Evolutionary conservation across 2,329 filamentous ascomycete genomes (phyloP), one percentile per base, ranked within the genome.

Genomic region (Chalara sp.): DNA sequence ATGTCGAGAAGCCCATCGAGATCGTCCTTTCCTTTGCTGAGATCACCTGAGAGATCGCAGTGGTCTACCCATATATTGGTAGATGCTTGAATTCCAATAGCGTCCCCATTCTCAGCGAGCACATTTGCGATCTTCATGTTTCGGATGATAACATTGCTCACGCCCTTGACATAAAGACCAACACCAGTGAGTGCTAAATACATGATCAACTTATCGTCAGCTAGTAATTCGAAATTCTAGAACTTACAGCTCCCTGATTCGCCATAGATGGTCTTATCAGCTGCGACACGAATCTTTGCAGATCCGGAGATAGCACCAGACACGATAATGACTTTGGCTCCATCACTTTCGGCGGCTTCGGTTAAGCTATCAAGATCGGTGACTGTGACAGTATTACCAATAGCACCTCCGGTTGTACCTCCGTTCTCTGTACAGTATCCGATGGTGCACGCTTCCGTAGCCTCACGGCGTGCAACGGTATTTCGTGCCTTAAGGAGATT

Each of bases 61-160:
- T 75, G 72, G 35, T 74, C 72, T 42, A 75, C 61, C 72, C 72
- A 75, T 31, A 82, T 70, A 49, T 76, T 76, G 5, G 62, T 70
- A 1, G 70, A 67, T 2, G 63, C 59, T 54, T 80, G 70, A 2
- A 79, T 68, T 2, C 72, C 71, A 48, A 82, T 70, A 40, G 75
- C 71, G 61, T 82, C 79, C 37, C 75, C 75, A 43, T 59, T 56
- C 32, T 70, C 66, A 7, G 68, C 64, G 5, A 70, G 67, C 1
- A 79, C 73, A 51, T 77, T 74, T 53, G 69, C 62, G 54, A 79
- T 72, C 55, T 74, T 75, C 35, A 82, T 62, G 65, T 82, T 81
- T 44, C 74, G 75, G 46, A 82, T 61, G 50, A 82, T 80, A 45
- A 81, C 77, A 56, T 82, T 81, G 51, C 61, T 70, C 13, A 64